Conservation (phyloP, 139 green algal genomes). For the Raphidocelis subcapitata region DNA sequence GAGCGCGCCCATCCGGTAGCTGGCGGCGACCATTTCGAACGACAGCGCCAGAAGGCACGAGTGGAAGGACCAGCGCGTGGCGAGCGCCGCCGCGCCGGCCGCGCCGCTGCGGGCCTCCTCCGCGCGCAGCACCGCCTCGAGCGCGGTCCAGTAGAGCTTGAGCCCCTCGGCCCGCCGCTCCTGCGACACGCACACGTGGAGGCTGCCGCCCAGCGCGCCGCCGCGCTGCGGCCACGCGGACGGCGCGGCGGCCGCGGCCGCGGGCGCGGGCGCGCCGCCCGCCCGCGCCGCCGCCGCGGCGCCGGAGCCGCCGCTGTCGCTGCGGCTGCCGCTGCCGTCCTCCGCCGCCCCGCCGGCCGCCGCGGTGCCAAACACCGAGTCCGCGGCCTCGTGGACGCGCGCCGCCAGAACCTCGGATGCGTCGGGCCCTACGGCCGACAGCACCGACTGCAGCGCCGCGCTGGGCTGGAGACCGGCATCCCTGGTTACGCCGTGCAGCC, state of each 20-base stretch:
- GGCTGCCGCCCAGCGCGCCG: too few species aligned
- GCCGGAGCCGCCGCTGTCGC: too few species aligned
- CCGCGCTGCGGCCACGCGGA: too few species aligned
- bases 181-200: constrained; percentile 15
- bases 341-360: constrained; percentile 9
- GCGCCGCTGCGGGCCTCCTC: constrained; percentile 33
- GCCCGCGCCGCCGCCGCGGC: too few species aligned
- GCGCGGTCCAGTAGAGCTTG: constrained; percentile 70
- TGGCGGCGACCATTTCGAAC: constrained; percentile 54
- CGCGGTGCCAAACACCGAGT: constrained; percentile 3
- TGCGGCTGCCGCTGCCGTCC: neutral
- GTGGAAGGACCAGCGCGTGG: constrained; percentile 54
- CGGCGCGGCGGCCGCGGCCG: too few species aligned
- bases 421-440: constrained; percentile 23
- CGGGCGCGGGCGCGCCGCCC: too few species aligned
- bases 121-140: constrained; percentile 51
- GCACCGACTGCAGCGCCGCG: neutral
- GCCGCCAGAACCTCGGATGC: neutral
- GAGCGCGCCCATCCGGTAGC: constrained; percentile 46
- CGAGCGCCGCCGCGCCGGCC: constrained; percentile 19
- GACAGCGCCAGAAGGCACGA: constrained; percentile 55
- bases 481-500: constrained; percentile 41
- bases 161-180: constrained; percentile 22
- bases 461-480: neutral
- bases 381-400: constrained; percentile 8